Base-by-base conservation (phyloP, 768 basidiomycete species). In the Boletellus ananiceps region DNA sequence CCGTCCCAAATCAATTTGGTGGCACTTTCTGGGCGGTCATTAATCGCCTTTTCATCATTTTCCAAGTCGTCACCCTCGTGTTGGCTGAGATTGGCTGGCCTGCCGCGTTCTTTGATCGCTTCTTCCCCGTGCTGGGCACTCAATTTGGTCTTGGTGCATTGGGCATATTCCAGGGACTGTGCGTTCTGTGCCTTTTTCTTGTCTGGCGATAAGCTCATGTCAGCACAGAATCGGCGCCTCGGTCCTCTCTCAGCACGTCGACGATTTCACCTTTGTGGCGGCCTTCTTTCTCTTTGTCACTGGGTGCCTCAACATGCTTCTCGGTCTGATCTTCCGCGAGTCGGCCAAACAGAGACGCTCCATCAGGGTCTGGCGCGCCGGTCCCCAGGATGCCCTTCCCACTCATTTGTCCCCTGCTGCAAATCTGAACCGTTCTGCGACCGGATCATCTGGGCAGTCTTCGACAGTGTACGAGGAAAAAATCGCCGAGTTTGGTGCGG, bases 21-120 rank as follows among this genome's bases (percentile, higher is more conserved):
- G 93, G 93, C 23, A 79, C 81, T 8, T 95, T 96, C 71, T 96
- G 92, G 88, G 88, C 89, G 5, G 83, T 95, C 53, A 72, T 94
- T 54, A 90, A 91, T 68, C 77, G 89, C 51, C 76, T 95, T 48
- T 79, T 95, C 66, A 90, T 95, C 66, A 81, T 93, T 53, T 83
- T 88, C 67, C 88, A 93, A 72, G 79, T 85, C 52, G 66, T 93
- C 59, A 74, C 91, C 29, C 82, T 95, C 60, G 68, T 93, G 53
- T 51, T 93, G 49, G 87, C 92, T 48, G 93, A 96, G 69, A 54
- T 93, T 50, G 83, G 87, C 54, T 88, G 89, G 79, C 90, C 90
- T 11, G 68, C 78, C 8, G 63, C 72, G 27, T 88, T 92, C 75
- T 95, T 95, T 69, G 76, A 82, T 63, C 80, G 79, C 33, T 93